Percentiles rank a stretch among this genome's conserved stretches.
These are phyloP conservation scores for Leishmania tarentolae DNA, from an alignment of 208 protist genomes.

Conservation along the genomic window DNA sequence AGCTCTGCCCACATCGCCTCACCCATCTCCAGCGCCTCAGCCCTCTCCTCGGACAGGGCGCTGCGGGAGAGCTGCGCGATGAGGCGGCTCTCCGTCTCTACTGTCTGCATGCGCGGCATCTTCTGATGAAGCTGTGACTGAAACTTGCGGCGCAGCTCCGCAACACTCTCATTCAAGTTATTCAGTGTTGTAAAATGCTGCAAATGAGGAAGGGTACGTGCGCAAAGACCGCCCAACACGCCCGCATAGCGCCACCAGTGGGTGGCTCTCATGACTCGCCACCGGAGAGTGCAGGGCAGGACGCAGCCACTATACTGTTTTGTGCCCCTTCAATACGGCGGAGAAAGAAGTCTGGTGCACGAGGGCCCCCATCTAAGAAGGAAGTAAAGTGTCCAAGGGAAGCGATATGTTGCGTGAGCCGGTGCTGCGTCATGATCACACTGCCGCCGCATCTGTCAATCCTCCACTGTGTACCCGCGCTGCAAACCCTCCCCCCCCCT, in stretches of 20 bases:
- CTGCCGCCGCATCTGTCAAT: neutral
- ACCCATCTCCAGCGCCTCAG: conserved; percentile 68
- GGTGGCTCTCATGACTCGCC: neutral
- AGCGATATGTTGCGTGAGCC: neutral
- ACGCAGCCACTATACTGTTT: neutral
- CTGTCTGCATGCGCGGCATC: conserved; percentile 35
- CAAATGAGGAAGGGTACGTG: conserved; percentile 2
- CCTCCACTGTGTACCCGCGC: neutral
- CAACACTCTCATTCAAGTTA: conserved; percentile 18
- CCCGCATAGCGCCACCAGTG: neutral
- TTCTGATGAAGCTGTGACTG: conserved; percentile 29
- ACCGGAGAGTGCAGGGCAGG: neutral
- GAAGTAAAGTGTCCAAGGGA: neutral
- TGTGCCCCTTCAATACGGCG: neutral
- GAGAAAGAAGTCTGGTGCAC: neutral
- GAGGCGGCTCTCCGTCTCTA: conserved; percentile 75
- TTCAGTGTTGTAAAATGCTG: conserved; percentile 9
- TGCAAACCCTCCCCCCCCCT: neutral
- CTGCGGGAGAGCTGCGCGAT: conserved; percentile 65
- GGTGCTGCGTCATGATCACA: neutral
- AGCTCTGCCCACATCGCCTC: conserved; percentile 78
- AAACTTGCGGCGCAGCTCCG: conserved; percentile 33
- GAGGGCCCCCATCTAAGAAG: neutral
- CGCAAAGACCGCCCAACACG: neutral
- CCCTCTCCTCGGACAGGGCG: conserved; percentile 43